Percentiles rank a stretch among this genome's conserved stretches.
Evolutionary conservation across 192 early-diverging fungal species (phyloP).

Genomic region (Phycomyces nitens): DNA sequence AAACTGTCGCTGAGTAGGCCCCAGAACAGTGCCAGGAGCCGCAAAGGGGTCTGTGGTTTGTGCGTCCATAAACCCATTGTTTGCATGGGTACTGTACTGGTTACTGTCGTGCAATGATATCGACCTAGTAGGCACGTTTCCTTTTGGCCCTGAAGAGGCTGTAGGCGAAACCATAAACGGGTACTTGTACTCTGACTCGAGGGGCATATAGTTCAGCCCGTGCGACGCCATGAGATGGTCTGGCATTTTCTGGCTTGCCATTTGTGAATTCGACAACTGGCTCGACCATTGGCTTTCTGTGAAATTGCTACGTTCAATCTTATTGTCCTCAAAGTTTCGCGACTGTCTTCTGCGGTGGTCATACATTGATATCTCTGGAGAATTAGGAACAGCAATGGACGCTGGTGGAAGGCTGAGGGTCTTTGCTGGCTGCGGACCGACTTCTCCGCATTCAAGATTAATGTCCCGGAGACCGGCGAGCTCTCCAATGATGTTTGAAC

Average conservation of each 20-base stretch:
- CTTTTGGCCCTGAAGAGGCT: neutral
- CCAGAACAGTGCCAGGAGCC: constrained; percentile 25
- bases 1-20: constrained; percentile 2
- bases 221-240: neutral
- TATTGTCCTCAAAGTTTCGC: neutral
- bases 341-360: neutral
- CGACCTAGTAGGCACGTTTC: neutral
- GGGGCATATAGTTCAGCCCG: neutral
- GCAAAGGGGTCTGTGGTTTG: constrained; percentile 35
- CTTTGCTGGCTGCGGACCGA: constrained; percentile 4
- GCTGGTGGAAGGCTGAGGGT: constrained; percentile 12
- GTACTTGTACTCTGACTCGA: neutral
- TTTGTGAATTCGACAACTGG: neutral
- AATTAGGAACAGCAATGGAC: constrained; percentile 32
- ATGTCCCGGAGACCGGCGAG: constrained; percentile 27
- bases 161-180: neutral
- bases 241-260: neutral
- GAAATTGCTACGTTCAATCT: neutral
- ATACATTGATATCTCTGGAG: constrained; percentile 13
- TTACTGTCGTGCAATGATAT: neutral
- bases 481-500: constrained; percentile 30
- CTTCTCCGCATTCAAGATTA: constrained; percentile 25
- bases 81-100: neutral
- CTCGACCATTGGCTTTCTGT: neutral
- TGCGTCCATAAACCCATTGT: neutral